Conservation (phyloP, 2,329 filamentous ascomycete genomes). For the Xylariomycetidae sp. region DNA sequence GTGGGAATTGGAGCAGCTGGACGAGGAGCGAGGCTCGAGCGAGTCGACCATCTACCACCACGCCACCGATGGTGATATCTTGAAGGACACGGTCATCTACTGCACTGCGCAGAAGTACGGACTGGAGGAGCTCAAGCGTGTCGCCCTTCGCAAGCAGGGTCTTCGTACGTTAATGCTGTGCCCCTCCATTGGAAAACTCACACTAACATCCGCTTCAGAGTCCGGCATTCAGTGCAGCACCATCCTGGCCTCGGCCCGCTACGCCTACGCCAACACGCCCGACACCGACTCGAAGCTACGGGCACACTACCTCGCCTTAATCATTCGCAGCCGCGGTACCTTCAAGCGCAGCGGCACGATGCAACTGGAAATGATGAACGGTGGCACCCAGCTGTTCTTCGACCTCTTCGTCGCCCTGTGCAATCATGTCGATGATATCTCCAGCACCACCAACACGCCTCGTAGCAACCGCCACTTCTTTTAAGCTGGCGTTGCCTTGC, state of each 20-base stretch:
- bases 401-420: constrained; percentile 89
- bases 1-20: constrained; percentile 70
- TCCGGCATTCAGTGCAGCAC: constrained; percentile 78
- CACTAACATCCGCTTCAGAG: constrained; percentile 33
- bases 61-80: constrained; percentile 57
- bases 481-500: constrained; percentile 9
- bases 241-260: constrained; percentile 81
- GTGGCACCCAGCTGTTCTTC: constrained; percentile 79
- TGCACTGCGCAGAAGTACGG: constrained; percentile 82
- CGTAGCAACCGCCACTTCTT: constrained; percentile 39
- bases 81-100: constrained; percentile 89
- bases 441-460: constrained; percentile 40
- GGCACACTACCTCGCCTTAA: constrained; percentile 86
- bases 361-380: constrained; percentile 90
- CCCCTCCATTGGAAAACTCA: not conserved
- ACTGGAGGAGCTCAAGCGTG: constrained; percentile 75
- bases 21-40: constrained; percentile 37
- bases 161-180: constrained; percentile 52
- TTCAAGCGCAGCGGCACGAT: constrained; percentile 94
- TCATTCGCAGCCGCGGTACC: constrained; percentile 78
- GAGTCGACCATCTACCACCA: constrained; percentile 67
- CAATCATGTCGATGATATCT: constrained; percentile 76
- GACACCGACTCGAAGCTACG: constrained; percentile 86
- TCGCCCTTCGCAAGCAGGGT: constrained; percentile 83
- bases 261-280: constrained; percentile 82